Conservation (phyloP, 306 rosid species). For the Cucurbita moschata region DNA sequence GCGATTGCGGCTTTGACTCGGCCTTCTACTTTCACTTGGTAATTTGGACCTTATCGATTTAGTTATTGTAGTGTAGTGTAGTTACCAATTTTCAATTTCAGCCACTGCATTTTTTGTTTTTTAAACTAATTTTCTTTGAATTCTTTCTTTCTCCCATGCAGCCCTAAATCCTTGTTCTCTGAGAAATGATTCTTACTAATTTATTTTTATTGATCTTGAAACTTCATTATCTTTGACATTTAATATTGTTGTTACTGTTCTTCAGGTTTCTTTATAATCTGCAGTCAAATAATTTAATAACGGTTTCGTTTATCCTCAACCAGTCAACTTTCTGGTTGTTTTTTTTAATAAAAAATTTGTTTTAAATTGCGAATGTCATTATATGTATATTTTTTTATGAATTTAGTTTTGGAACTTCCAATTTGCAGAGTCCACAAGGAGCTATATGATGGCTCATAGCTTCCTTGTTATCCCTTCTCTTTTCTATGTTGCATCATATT, state of each 20-base stretch:
- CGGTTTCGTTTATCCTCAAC: neutral
- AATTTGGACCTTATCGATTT: constrained; percentile 1
- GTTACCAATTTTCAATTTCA: neutral
- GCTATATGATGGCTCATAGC: neutral
- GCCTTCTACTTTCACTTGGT: constrained; percentile 96
- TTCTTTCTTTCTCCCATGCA: neutral
- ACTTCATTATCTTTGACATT: neutral
- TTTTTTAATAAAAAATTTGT: too few species aligned
- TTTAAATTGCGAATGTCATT: neutral
- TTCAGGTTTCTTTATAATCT: too few species aligned
- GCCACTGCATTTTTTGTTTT: neutral
- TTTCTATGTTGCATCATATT: neutral
- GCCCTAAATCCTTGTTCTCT: neutral
- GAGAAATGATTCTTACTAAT: neutral
- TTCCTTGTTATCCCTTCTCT: neutral
- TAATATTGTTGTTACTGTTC: neutral
- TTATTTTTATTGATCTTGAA: neutral
- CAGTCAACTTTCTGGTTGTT: neutral
- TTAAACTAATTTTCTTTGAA: neutral
- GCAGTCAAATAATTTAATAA: neutral
- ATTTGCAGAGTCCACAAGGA: neutral
- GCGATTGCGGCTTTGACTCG: constrained; percentile 76
- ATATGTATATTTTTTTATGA: neutral
- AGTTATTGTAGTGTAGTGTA: neutral
- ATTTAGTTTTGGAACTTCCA: neutral